phyloP scores from a whole-genome alignment of 2,329 filamentous ascomycete genomes.

The Alternaria incomplexa region DNA sequence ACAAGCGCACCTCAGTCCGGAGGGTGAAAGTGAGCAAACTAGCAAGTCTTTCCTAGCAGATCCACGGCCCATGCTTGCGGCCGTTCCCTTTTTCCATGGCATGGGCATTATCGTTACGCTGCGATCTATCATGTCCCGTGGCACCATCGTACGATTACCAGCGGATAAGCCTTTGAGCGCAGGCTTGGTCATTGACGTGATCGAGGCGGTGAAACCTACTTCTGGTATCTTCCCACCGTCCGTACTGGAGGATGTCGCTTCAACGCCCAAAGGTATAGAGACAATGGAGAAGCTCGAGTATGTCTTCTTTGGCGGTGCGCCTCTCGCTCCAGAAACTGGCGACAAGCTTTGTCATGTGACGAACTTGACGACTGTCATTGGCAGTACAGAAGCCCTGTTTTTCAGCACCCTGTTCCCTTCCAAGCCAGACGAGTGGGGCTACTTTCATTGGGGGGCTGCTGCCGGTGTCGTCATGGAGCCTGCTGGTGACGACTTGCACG shows the following conservation, averaged over 20 bases:
- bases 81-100: constrained; percentile 2
- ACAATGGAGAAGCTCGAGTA: not conserved
- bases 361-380: not conserved
- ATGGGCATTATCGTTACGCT: not conserved
- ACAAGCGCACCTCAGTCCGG: not conserved
- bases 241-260: not conserved
- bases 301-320: not conserved
- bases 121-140: not conserved
- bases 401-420: not conserved
- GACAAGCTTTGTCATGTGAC: constrained; percentile 1
- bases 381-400: constrained; percentile 1
- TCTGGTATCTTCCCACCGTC: constrained; percentile 2
- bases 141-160: not conserved
- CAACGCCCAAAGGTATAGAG: not conserved
- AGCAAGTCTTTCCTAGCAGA: not conserved
- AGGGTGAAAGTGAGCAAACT: not conserved
- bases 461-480: constrained; percentile 3
- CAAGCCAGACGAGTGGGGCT: not conserved
- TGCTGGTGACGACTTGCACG: not conserved
- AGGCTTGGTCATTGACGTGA: not conserved
- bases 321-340: not conserved
- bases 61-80: not conserved
- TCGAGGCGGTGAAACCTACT: not conserved
- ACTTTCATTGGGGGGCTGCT: not conserved
- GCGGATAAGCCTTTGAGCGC: not conserved